phyloP scores from a whole-genome alignment of 306 rosid genomes.

The Gleditsia sinensis region DNA sequence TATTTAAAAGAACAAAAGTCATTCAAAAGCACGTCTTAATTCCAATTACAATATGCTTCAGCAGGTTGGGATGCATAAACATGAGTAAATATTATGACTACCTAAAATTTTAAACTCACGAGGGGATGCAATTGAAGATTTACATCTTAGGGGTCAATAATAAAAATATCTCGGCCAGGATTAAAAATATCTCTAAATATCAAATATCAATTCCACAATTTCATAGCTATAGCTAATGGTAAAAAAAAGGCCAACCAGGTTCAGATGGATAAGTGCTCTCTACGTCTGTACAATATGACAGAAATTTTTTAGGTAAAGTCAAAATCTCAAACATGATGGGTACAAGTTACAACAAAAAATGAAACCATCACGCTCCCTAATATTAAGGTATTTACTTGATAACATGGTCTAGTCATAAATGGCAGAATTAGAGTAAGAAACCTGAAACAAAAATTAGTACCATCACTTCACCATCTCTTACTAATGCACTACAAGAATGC shows the following conservation, averaged over 20 bases:
- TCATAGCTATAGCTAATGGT: neutral
- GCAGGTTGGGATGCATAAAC: neutral
- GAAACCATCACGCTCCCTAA: neutral
- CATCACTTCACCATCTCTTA: neutral
- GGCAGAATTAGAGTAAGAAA: neutral
- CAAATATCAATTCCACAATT: neutral
- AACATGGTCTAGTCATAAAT: neutral
- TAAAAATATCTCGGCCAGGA: neutral
- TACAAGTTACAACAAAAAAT: neutral
- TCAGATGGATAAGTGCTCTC: neutral
- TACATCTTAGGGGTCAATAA: neutral
- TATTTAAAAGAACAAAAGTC: neutral
- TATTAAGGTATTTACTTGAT: neutral
- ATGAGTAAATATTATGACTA: neutral
- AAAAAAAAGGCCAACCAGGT: neutral
- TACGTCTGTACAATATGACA: neutral
- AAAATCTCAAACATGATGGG: constrained; percentile 2
- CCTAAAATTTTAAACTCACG: neutral
- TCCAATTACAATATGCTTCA: neutral
- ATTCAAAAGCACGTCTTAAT: neutral
- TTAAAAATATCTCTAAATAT: neutral
- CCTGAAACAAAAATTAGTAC: neutral
- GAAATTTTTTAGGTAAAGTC: neutral
- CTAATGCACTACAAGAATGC: neutral
- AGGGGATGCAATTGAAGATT: neutral